Conservation (phyloP, 306 rosid genomes). For the Malus orientalis region DNA sequence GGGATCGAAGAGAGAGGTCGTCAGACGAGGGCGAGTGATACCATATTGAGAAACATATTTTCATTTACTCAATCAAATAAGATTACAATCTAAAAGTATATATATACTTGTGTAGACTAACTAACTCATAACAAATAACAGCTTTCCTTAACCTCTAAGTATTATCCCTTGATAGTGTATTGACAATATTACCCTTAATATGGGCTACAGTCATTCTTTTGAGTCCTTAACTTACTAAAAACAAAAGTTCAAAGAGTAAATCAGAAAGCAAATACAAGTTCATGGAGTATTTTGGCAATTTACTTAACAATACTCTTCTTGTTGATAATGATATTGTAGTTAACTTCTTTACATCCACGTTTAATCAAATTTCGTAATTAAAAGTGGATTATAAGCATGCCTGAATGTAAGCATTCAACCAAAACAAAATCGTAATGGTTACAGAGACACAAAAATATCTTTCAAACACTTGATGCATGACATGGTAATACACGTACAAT, state of each 20-base stretch:
- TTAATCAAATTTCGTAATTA: not conserved
- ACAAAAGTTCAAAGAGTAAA: not conserved
- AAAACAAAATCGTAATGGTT: not conserved
- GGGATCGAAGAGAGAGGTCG: no score
- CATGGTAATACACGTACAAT: no score
- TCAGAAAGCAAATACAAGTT: not conserved
- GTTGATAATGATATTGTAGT: not conserved
- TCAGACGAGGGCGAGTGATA: no score
- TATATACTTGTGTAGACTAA: no score
- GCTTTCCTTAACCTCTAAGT: no score
- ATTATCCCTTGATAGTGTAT: no score
- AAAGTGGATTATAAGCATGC: not conserved
- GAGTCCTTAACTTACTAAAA: not conserved
- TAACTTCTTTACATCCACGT: not conserved
- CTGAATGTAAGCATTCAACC: not conserved
- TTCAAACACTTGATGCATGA: not conserved
- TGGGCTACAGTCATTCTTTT: not conserved
- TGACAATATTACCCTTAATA: no score
- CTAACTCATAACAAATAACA: no score
- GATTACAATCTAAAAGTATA: no score
- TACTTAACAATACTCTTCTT: not conserved
- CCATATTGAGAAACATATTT: no score
- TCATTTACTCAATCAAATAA: no score
- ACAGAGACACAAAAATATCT: not conserved
- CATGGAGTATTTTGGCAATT: not conserved